These are phyloP conservation scores for Dactylellina cionopaga DNA, from an alignment of 2,329 filamentous ascomycete genomes.

Conservation along the genomic window DNA sequence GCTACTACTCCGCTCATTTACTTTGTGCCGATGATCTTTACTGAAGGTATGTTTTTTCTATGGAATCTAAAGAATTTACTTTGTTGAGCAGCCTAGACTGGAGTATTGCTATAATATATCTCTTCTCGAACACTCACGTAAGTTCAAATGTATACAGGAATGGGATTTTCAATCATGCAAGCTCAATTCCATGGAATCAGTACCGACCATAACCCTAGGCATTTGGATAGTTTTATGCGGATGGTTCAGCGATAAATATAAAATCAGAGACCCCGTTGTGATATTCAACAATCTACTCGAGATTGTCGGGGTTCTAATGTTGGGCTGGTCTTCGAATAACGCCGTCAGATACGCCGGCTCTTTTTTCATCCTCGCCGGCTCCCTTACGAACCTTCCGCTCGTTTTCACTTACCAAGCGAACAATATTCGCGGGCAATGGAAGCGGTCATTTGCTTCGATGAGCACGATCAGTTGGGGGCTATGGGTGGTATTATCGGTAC, in stretches of 20 bases:
- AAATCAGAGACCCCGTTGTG: conserved; percentile 73
- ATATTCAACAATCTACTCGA: conserved; percentile 72
- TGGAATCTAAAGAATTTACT: too few relatives aligned
- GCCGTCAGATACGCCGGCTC: conserved; percentile 76
- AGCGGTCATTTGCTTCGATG: conserved; percentile 80
- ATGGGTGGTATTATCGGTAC: conserved; percentile 80
- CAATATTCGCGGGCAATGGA: conserved; percentile 89
- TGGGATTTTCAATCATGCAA: conserved; percentile 72
- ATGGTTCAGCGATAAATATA: conserved; percentile 74
- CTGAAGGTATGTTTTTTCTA: conserved; percentile 72
- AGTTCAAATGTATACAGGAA: conserved; percentile 63
- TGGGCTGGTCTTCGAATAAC: conserved; percentile 70
- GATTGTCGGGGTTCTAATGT: conserved; percentile 73
- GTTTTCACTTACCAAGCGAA: conserved; percentile 84
- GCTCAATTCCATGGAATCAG: conserved; percentile 78
- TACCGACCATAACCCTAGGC: conserved; percentile 72
- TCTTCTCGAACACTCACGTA: too few relatives aligned
- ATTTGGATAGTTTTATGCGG: conserved; percentile 70
- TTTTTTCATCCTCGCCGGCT: conserved; percentile 77
- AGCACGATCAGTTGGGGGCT: conserved; percentile 78
- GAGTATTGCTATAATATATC: too few relatives aligned
- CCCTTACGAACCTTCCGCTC: conserved; percentile 79
- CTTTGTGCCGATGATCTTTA: conserved; percentile 76
- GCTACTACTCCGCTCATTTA: conserved; percentile 79
- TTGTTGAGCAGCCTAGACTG: too few relatives aligned